These are phyloP conservation scores for Boletus reticuloceps DNA, from an alignment of 768 basidiomycete species.

Conservation along the genomic window DNA sequence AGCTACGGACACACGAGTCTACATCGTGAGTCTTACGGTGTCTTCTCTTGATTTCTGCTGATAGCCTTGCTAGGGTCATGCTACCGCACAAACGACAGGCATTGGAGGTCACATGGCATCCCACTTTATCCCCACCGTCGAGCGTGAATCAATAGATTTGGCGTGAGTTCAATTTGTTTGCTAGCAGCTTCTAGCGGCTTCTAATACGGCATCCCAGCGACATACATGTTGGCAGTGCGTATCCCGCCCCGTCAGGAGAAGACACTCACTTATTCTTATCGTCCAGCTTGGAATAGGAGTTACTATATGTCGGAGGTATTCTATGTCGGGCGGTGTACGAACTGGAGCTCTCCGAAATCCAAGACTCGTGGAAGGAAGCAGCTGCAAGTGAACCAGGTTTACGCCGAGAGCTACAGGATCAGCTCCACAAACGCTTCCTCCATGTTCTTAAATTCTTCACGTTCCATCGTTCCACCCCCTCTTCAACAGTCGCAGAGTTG, in stretches of 20 bases:
- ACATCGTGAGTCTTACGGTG: background rate
- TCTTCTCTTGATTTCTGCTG: background rate
- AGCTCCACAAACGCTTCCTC: background rate
- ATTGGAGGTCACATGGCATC: conserved; percentile 2
- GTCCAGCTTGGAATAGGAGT: conserved; percentile 84
- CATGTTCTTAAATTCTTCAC: conserved; percentile 12
- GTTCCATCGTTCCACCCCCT: conserved; percentile 56
- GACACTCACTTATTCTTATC: background rate
- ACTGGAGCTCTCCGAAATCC: conserved; percentile 62
- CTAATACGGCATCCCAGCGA: background rate
- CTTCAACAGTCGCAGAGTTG: conserved; percentile 64
- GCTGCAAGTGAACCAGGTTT: background rate
- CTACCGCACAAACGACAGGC: conserved; percentile 3
- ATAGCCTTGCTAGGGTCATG: background rate
- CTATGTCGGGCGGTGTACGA: conserved; percentile 83
- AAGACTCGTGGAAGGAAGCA: conserved; percentile 15
- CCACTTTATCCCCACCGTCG: background rate
- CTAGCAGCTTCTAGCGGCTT: background rate
- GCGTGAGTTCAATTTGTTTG: background rate
- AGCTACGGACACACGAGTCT: background rate
- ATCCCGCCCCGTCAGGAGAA: background rate
- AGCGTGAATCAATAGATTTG: conserved; percentile 1
- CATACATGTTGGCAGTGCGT: background rate
- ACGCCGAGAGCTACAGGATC: background rate
- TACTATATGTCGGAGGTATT: conserved; percentile 80